A percentile compares a stretch with the other conserved stretches of the same genome.
Conservation (phyloP, 2,329 filamentous ascomycete genomes). For the Gnomoniopsis sp. region DNA sequence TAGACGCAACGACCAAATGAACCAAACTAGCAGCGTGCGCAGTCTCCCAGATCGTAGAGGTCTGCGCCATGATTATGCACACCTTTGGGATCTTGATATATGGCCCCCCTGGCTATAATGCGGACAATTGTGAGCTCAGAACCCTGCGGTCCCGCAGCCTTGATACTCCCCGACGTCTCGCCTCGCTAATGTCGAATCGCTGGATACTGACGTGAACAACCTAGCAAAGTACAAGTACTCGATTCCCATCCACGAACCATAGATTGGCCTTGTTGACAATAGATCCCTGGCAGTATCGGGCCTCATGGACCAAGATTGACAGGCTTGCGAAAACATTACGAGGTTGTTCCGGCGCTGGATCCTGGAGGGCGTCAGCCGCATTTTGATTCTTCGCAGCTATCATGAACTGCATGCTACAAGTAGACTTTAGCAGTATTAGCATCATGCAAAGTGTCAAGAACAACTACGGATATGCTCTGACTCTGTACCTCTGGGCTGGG, state of each 20-base stretch:
- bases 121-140: slow-evolving; percentile 7
- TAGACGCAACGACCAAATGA: too few relatives aligned
- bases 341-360: too few relatives aligned
- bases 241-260: too few relatives aligned
- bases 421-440: too few relatives aligned
- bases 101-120: neutral
- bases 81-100: neutral
- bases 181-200: neutral
- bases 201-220: neutral
- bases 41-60: neutral
- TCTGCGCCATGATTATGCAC: neutral
- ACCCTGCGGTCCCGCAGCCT: slow-evolving; percentile 6
- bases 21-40: neutral
- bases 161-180: slow-evolving; percentile 10
- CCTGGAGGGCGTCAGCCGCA: too few relatives aligned
- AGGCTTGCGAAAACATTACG: neutral
- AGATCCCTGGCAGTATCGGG: neutral
- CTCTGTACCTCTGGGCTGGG: too few relatives aligned
- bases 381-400: too few relatives aligned
- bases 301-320: neutral
- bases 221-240: neutral
- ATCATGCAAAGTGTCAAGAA: too few relatives aligned
- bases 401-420: too few relatives aligned
- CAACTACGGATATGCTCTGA: too few relatives aligned
- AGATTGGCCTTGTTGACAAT: too few relatives aligned